Base-by-base conservation (phyloP, 1,139 yeast genomes). In the Blastobotrys serpentis region DNA sequence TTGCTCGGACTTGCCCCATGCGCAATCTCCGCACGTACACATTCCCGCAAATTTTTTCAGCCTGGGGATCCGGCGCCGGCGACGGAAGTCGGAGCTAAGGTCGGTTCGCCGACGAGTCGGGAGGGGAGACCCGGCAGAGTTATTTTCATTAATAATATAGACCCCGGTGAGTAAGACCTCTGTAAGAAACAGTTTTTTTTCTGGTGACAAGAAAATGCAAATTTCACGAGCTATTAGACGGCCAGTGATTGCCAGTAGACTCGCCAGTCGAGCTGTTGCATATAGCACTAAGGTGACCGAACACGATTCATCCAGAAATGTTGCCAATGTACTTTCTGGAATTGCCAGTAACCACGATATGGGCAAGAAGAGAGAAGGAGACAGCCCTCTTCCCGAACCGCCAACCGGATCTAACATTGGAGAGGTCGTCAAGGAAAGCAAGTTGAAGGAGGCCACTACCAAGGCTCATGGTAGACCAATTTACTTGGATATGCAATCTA, bases 401-500 rank as follows among this genome's bases (percentile, higher is more conserved):
- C 63, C 62, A 10, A 48, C 50, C n/a, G 63, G 62, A n/a, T 58
- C 62, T 1, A 52, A 53, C 29, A 54, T 59, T 21, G 58, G 51
- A 13, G 55, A 54, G 43, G 56, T 53, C 2, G 45, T 58, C 14
- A 52, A 56, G 47, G 59, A 57, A 25, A 49, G 58, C 14, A 50
- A 55, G 44, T 39, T 56, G 25, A 53, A 47, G 4, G 58, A 49
- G 19, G 45, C 45, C 23, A 42, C 56, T 11, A 51, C 55, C 4
- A 56, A 56, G 7, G 55, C 47, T 5, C 50, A 55, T 7, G 65
- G 63, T 10, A 78, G 96, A 60, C 97, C 98, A 3, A 90, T 90
- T 53, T 90, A 90, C 68, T 73, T 90, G 64, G 98, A 90, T 64
- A 88, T 89, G 78, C 98, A 90, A 68, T 98, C 98, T 23, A 92